Evolutionary conservation across 495 filamentous ascomycete species (phyloP), one percentile per base, ranked within the genome.

Genomic region (Talaromyces thailandensis): DNA sequence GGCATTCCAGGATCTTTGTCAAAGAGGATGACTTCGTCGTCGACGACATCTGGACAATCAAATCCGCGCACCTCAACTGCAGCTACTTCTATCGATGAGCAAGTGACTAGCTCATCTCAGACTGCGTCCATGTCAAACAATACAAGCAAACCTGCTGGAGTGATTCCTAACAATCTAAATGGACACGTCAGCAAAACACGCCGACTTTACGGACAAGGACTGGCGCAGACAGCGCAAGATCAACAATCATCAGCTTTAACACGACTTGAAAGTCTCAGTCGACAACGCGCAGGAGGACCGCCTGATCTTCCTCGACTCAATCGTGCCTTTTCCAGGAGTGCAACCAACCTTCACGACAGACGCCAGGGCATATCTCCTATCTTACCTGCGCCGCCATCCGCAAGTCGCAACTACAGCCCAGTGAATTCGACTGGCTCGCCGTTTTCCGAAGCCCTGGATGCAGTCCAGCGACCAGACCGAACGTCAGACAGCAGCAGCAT

Each of bases 1-100:
- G 88, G 88, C 1, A 82, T 85, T 11, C 82, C 86, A 3, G 79
- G 80, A 18, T 92, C 86, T 63, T 89, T 88, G 62, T 83, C 81
- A 58, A 89, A 93, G 63, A 80, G 93, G 7, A 91, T 91, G 62
- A 98, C 94, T 0, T 84, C 83, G 11, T 97, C 93, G 5, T 96
- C 94, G 0, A 93, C 89, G 0, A 89, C 87, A 23, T 96, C 93
- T 1, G 85, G 80, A 2, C 84, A 85, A 23, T 84, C 83, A 5
- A 79, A 86, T 58, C 83, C 83, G 25, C 86, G 90, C 12, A 85
- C 82, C 14, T 97, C 94, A 1, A 96, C 94, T 18, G 92, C 91
- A 43, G 94, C 93, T 5, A 98, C 93, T 4, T 98, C 94, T 0
- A 79, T 96, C 60, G 85, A 88, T n/a, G 96, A 93, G 14, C 86